Evolutionary conservation across 2,329 filamentous ascomycete genomes (phyloP), one percentile per base, ranked within the genome.

Genomic region (Fusarium veterinarium): DNA sequence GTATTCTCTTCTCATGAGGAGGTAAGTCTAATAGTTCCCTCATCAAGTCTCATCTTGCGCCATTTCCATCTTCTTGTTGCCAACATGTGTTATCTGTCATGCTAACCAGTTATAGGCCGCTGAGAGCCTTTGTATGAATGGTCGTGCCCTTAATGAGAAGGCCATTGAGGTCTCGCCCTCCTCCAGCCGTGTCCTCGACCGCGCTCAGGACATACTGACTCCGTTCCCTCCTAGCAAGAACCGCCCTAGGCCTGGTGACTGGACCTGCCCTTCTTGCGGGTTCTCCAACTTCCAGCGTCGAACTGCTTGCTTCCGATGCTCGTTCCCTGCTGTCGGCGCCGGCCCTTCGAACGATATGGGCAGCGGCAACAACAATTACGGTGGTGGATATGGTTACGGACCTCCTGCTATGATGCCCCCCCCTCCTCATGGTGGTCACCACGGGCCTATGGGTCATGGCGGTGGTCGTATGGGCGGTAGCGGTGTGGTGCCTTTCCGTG

Each of bases 211-310:
- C 77, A 98, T 99, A 73, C 89, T 99, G 60, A 98, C 95, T 2
- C 95, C 96, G 0, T 99, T 99, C 87, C 96, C 96, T 57, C 96
- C 96, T 2, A 98, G 95, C 85, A 99, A 99, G 89, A 99, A 99
- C 84, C 92, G 96, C 46, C 96, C 96, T 70, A 93, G 96, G 64
- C 96, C 96, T 42, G 96, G 96, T 81, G 96, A 99, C 84, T 99
- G 96, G 96, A 98, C 95, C 67, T 99, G 96, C 86, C 96, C 96
- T 49, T 98, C 95, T 58, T 99, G 96, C 80, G 96, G 96, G 69
- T 99, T 99, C 86, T 98, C 95, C 79, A 99, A 99, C 88, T 99
- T 99, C 87, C 96, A 99, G 85, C 94, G 96, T 78, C 94, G 96
- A 77, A 98, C 96, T 23, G 96, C 95, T 58, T 99, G 96, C 84